Percentiles rank a stretch among this genome's conserved stretches.
These are phyloP conservation scores for Bremia lactucae DNA, from an alignment of 352 stramenopile species.

Conservation along the genomic window DNA sequence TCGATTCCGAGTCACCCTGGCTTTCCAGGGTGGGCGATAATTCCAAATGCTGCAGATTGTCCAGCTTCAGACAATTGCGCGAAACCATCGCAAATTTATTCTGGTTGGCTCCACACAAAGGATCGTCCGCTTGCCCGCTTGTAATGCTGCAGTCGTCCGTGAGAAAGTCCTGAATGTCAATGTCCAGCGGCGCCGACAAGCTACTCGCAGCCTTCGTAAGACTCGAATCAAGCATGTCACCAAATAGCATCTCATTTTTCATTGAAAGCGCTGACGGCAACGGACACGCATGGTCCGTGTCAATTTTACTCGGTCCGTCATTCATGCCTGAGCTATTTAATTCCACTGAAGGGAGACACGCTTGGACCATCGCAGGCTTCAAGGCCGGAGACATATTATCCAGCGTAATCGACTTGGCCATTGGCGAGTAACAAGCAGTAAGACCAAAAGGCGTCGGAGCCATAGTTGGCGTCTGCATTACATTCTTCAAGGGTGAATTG, in stretches of 20 bases:
- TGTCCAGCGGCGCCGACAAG: constrained; percentile 32
- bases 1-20: constrained; percentile 23
- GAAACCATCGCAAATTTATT: constrained; percentile 57
- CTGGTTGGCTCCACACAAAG: constrained; percentile 20
- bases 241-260: constrained; percentile 39
- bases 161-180: constrained; percentile 75
- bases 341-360: constrained; percentile 45
- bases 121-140: constrained; percentile 32
- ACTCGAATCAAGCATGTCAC: constrained; percentile 23
- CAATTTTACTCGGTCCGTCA: constrained; percentile 30
- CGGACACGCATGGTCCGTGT: constrained; percentile 26
- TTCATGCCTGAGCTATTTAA: constrained; percentile 31
- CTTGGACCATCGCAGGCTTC: constrained; percentile 53
- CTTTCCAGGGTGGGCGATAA: constrained; percentile 12
- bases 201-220: constrained; percentile 14
- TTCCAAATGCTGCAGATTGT: constrained; percentile 17
- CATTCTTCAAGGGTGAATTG: constrained; percentile 3
- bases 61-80: constrained; percentile 59
- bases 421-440: constrained; percentile 58
- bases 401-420: constrained; percentile 63
- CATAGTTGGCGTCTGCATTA: constrained; percentile 18
- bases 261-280: constrained; percentile 30
- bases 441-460: constrained; percentile 20
- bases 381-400: constrained; percentile 81
- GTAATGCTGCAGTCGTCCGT: constrained; percentile 70